Percentiles rank a stretch among this genome's conserved stretches.
Conservation (phyloP, 139 green algal genomes). For the Asterochloris sp. region DNA sequence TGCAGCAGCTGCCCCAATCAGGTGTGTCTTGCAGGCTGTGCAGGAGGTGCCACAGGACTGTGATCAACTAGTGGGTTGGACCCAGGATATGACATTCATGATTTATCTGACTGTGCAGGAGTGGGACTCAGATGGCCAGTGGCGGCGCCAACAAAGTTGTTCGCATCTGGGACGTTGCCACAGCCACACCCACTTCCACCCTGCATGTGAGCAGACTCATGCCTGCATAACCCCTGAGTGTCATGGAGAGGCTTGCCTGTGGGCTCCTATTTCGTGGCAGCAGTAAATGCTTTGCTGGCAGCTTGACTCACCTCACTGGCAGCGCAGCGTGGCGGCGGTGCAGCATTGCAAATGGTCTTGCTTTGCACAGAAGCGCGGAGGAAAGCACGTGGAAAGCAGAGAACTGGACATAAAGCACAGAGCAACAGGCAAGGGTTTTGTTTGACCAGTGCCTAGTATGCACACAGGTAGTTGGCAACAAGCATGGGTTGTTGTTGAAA, state of each 20-base stretch:
- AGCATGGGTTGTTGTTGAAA: too few relatives aligned
- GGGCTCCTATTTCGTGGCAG: too few relatives aligned
- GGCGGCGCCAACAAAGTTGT: constrained; percentile 64
- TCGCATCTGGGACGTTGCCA: constrained; percentile 56
- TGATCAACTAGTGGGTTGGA: neutral
- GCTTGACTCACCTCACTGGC: too few relatives aligned
- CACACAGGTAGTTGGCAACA: too few relatives aligned
- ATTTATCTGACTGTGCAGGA: neutral
- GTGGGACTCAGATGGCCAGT: constrained; percentile 51
- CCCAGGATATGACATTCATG: neutral
- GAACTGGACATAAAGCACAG: too few relatives aligned
- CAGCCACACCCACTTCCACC: constrained; percentile 6
- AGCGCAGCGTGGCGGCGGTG: too few relatives aligned
- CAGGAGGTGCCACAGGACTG: neutral
- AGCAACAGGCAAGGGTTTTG: too few relatives aligned
- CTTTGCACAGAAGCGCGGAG: too few relatives aligned
- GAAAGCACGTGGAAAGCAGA: too few relatives aligned
- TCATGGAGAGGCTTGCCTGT: neutral
- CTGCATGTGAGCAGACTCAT: constrained; percentile 15
- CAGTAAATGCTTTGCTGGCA: too few relatives aligned
- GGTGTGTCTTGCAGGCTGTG: neutral
- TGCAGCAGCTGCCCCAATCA: neutral
- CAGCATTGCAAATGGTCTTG: too few relatives aligned
- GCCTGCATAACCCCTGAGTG: neutral
- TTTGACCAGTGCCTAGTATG: too few relatives aligned